Evolutionary conservation across 345 rosid genomes (phyloP), one percentile per base, ranked within the genome.

Genomic region (Hirschfeldia incana): DNA sequence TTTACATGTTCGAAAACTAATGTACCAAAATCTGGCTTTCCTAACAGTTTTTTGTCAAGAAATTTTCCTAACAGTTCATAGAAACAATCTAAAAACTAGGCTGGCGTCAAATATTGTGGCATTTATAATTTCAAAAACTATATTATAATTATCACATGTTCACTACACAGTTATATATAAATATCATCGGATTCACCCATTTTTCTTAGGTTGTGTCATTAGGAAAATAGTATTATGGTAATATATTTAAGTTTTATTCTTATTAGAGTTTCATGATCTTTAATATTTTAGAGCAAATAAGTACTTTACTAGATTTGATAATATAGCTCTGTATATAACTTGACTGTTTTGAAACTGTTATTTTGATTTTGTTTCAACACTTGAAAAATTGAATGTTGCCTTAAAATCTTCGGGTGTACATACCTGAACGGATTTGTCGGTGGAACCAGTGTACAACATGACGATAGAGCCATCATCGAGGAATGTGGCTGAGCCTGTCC

Each of bases 401-500:
- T 15, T 51, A 15, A 5, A 51, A 51, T n/a, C 15, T 12, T 51
- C 57, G 21, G 1, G 21, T 53, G 27, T 53, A 51, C 65, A 63
- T 59, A 95, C 97, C 84, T 94, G 98, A 63, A 90, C 87, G 0
- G 81, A 79, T 5, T 82, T 81, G 30, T 77, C 76, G 13, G 94
- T 89, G 13, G 82, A 84, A 3, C 99, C 98, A 1, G 99, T 95
- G 84, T 95, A 95, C 26, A 93, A 89, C 90, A 95, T 84, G 27
- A 83, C 67, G 34, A 95, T 83, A 51, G 81, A 85, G 65, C 99
- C 98, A 63, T 84, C 86, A 0, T 87, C 85, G 73, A 89, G 89
- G 76, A 83, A 53, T 2, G 99, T 95, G 77, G 98, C 97, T 4
- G 99, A 95, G 4, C 98, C 99, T 0, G 97, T 93, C 98, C 98